Evolutionary conservation across 2,329 filamentous ascomycete species (phyloP).

Genomic region (Colletotrichum kahawae): DNA sequence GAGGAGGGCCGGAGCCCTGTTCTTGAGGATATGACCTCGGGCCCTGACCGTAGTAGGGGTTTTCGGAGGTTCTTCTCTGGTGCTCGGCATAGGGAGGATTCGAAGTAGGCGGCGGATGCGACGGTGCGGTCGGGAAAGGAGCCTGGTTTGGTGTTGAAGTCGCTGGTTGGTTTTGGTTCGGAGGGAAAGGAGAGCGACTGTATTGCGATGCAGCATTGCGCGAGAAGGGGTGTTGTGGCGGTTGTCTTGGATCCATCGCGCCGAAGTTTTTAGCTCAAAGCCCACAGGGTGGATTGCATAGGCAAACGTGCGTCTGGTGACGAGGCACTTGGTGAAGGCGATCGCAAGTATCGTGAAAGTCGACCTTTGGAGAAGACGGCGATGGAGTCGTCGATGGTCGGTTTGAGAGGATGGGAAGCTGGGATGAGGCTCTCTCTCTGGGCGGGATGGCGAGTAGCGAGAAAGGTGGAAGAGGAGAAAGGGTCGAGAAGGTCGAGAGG

Average conservation of each 20-base stretch:
- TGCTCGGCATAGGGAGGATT: conserved; percentile 35
- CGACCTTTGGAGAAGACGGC: not conserved
- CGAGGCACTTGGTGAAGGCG: not conserved
- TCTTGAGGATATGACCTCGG: conserved; percentile 38
- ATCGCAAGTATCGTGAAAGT: conserved; percentile 6
- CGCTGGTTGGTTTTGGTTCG: not conserved
- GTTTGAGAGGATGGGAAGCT: not conserved
- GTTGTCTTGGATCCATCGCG: conserved; percentile 38
- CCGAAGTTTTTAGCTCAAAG: conserved; percentile 40
- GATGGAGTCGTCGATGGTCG: conserved; percentile 2
- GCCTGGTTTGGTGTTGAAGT: conserved; percentile 21
- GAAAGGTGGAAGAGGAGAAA: not conserved
- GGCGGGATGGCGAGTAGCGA: not conserved
- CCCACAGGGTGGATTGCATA: conserved; percentile 1
- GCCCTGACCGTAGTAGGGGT: conserved; percentile 43
- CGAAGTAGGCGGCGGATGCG: conserved; percentile 12
- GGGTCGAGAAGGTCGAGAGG: conserved; percentile 4
- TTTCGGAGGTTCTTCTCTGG: conserved; percentile 47
- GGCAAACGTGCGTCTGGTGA: conserved; percentile 12
- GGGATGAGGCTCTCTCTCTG: not conserved
- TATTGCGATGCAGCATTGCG: conserved; percentile 31
- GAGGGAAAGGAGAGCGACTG: conserved; percentile 31
- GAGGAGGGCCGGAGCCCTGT: conserved; percentile 31
- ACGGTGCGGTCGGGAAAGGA: conserved; percentile 19
- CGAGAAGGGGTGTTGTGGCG: conserved; percentile 35